Conservation (phyloP, 306 rosid species). For the Bauhinia variegata region DNA sequence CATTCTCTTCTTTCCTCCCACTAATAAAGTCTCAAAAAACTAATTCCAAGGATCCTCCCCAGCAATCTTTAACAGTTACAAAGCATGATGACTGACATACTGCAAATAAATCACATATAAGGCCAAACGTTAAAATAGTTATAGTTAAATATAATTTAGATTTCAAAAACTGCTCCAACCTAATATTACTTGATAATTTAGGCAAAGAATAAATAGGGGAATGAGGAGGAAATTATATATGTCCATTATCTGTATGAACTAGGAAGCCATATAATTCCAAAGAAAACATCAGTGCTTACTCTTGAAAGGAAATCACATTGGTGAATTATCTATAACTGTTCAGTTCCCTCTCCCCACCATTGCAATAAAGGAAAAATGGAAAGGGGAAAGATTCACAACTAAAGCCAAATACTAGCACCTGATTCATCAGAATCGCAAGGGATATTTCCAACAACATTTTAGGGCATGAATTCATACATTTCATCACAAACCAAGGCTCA, state of each 20-base stretch:
- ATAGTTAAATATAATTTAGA: background rate
- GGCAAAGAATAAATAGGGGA: background rate
- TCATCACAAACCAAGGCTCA: too few species aligned
- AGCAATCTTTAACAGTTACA: slow-evolving; percentile 32
- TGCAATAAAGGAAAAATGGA: background rate
- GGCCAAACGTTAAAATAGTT: background rate
- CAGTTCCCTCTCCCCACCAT: background rate
- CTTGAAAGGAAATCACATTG: background rate
- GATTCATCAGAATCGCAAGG: background rate
- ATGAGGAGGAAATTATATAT: background rate
- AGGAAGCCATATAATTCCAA: background rate
- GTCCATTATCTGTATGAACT: background rate
- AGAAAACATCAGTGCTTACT: background rate
- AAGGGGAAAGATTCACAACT: background rate
- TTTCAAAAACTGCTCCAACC: background rate
- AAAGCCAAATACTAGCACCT: background rate
- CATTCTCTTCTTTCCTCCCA: slow-evolving; percentile 37
- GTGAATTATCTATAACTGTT: background rate
- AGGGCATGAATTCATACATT: too few species aligned
- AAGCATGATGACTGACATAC: slow-evolving; percentile 28
- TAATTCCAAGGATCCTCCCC: slow-evolving; percentile 30
- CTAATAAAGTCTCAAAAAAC: background rate
- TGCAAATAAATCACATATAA: slow-evolving; percentile 37
- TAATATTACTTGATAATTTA: background rate
- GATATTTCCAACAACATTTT: too few species aligned